These are phyloP conservation scores for Neonectria punicea DNA, from an alignment of 2,329 filamentous ascomycete genomes.

Conservation along the genomic window DNA sequence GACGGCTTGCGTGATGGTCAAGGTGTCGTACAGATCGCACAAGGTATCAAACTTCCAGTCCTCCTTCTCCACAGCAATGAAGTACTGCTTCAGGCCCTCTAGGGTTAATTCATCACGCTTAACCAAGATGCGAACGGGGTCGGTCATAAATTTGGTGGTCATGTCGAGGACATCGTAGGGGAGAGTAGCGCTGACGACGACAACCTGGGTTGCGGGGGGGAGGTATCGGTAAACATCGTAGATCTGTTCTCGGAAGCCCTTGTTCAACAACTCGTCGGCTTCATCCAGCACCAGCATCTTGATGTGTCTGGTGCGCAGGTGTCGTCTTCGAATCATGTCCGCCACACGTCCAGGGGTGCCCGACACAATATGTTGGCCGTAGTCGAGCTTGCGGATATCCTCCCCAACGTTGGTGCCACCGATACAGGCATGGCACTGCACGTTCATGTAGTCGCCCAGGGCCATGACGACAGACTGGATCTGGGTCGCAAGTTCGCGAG, in stretches of 20 bases:
- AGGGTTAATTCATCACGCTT: constrained; percentile 99
- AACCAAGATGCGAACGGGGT: constrained; percentile 94
- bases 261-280: constrained; percentile 78
- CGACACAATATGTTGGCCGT: constrained; percentile 97
- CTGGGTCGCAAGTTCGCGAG: constrained; percentile 95
- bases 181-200: constrained; percentile 94
- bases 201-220: constrained; percentile 96
- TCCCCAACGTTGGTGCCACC: constrained; percentile 98
- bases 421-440: constrained; percentile 98
- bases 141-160: constrained; percentile 99
- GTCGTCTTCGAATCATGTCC: constrained; percentile 70
- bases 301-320: constrained; percentile 69
- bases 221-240: constrained; percentile 99
- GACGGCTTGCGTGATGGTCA: constrained; percentile 98
- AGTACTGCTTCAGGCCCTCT: constrained; percentile 98
- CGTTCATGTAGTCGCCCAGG: constrained; percentile 99
- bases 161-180: constrained; percentile 98
- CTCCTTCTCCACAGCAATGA: constrained; percentile 98
- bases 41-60: constrained; percentile 99
- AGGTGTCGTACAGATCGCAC: constrained; percentile 97
- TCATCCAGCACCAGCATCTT: constrained; percentile 73
- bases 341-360: constrained; percentile 94
- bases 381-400: constrained; percentile 96
- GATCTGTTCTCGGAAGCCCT: constrained; percentile 97
- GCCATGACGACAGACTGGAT: constrained; percentile 99